Base-by-base conservation (phyloP, 2,329 filamentous ascomycete genomes). In the Westerdykella aurantiaca region DNA sequence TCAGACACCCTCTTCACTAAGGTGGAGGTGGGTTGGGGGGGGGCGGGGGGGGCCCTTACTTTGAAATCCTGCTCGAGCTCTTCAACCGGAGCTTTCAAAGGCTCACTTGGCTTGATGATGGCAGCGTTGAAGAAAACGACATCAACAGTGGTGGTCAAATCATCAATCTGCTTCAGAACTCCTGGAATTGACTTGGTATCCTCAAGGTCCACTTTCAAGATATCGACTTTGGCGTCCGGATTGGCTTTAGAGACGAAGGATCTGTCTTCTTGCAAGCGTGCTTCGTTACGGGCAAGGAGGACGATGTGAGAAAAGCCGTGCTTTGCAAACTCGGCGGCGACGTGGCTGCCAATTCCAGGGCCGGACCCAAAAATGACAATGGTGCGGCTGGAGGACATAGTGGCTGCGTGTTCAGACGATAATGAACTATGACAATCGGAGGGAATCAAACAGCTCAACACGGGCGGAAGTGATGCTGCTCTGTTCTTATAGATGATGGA, bases 51-150 rank as follows among this genome's bases (percentile, higher is more conserved):
- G n/a, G n/a, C n/a, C n/a, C 46, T 16, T 54, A 77, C 75, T 55
- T 69, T 72, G 42, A 78, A 72, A 44, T 79, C 76, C 41, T 70
- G 64, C 22, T 76, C 61, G 9, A 79, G 70, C 13, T 74, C 70
- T 35, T 69, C 61, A 2, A 73, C 63, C 2, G 52, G 55, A 39
- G 71, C 69, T 29, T 68, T 62, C 6, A 78, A 56, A 1, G 74
- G 61, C 3, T 65, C 58, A 18, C 67, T 69, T 0, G 68, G 65
- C 6, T 65, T 65, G 1, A 79, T 71, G 0, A 72, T 59, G 3
- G 76, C 76, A 0, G 76, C 74, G 49, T 79, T 79, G 65, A 72
- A 79, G 35, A 76, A 69, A 3, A 79, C 63, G 17, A 71, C 72
- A 38, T 76, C 72, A 1, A 77, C 58, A 2, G 55, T 50, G n/a